Base-by-base conservation (phyloP, 169 alveolate species). In the Babesia bovis region DNA sequence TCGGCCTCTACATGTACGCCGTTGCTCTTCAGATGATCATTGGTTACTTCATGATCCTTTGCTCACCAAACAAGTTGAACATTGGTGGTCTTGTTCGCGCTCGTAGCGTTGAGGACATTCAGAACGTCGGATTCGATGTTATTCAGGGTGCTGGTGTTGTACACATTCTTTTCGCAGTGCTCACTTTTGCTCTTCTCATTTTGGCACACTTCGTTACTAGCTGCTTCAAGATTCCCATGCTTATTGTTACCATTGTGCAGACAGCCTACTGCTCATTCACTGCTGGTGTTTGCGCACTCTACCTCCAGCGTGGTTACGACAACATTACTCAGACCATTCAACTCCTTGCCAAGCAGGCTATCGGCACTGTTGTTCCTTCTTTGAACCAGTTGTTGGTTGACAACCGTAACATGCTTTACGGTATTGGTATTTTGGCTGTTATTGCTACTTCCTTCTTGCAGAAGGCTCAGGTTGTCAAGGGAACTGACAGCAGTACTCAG, bases 381-480 rank as follows among this genome's bases (percentile, higher is more conserved):
- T 21, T 36, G 25, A 47, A 65, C 66, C 17, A 60, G 25, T 26
- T 76, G 53, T 60, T 76, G 33, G 73, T 76, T 33, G 85, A 76
- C 9, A 76, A 76, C 61, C 45, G 85, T 13, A 42, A 66, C 42
- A 28, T 28, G 23, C 68, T 76, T 30, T 76, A 66, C 58, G 32
- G 32, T 32, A 56, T 76, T 49, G 85, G 85, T 9, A 4, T 76
- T 38, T 57, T 76, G 21, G 38, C 82, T 26, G 66, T 66, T 44
- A 65, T 76, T 40, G 82, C 85, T 28, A 40, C 85, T n/a, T 76
- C 85, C 42, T 33, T 76, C 63, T 76, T 60, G 65, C 60, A 57
- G 51, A 51, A 70, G 65, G 85, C 85, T 12, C 82, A 68, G 33
- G 36, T 50, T 5, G 66, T 76, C 56, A 65, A 56, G 70, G 85